Evolutionary conservation across 139 green algal genomes (phyloP).

Genomic region (Coelastrella sp.): DNA sequence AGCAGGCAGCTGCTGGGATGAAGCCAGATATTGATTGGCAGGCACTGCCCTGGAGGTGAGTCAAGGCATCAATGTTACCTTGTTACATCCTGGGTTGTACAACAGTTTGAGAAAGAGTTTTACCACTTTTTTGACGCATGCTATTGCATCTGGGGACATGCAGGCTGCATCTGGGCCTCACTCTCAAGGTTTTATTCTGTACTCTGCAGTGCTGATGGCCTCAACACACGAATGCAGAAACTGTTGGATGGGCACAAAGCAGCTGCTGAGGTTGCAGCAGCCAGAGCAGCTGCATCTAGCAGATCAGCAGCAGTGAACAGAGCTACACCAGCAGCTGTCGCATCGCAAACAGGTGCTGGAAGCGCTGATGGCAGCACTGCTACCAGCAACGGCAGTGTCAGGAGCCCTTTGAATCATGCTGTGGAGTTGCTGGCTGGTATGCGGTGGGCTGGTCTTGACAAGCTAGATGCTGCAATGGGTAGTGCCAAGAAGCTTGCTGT

Average conservation of each 20-base stretch:
- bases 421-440: conserved; percentile 64
- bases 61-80: too few species aligned
- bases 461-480: conserved; percentile 49
- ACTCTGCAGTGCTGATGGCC: conserved; percentile 33
- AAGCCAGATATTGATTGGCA: conserved; percentile 25
- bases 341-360: not conserved
- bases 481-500: conserved; percentile 54
- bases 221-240: not conserved
- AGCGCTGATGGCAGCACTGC: not conserved
- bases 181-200: too few species aligned
- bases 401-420: conserved; percentile 52
- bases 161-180: too few species aligned
- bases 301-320: conserved; percentile 19
- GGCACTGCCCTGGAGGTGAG: conserved; percentile 51
- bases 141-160: too few species aligned
- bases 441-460: conserved; percentile 51
- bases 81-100: too few species aligned
- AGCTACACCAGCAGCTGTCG: not conserved
- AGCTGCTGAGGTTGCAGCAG: not conserved
- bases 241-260: not conserved
- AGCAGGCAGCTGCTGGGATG: conserved; percentile 14
- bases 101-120: too few species aligned
- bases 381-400: not conserved
- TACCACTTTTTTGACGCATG: too few species aligned
- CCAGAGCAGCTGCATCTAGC: not conserved